These are phyloP conservation scores for Tolypocladium amazonense DNA, from an alignment of 2,329 filamentous ascomycete species.

Conservation along the genomic window DNA sequence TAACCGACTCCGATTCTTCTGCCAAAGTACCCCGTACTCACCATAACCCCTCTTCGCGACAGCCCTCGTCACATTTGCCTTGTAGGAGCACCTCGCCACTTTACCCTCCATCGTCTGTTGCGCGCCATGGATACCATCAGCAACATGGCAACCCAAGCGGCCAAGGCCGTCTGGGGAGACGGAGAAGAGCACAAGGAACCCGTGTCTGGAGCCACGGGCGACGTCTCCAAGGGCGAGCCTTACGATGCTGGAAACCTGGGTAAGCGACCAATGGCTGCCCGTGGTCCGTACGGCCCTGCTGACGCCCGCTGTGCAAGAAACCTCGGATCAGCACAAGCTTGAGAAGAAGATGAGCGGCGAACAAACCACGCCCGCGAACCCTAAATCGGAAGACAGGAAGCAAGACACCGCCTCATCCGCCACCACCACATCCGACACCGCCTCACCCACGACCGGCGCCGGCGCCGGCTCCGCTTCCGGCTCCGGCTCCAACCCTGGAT, in stretches of 20 bases:
- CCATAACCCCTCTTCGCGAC: neutral
- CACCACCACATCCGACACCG: neutral
- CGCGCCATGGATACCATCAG: slow-evolving; percentile 52
- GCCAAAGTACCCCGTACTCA: too few species aligned
- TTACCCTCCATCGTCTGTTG: neutral
- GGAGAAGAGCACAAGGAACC: slow-evolving; percentile 47
- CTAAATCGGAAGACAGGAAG: neutral
- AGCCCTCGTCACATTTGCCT: neutral
- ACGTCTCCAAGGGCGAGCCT: slow-evolving; percentile 58
- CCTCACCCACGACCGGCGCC: neutral
- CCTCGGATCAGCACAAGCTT: slow-evolving; percentile 4
- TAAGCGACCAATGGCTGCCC: slow-evolving; percentile 13
- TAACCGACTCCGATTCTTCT: neutral
- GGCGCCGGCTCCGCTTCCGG: neutral
- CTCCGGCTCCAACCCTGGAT: neutral
- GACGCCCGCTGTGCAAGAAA: neutral
- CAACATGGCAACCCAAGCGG: slow-evolving; percentile 34
- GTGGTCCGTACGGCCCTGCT: neutral
- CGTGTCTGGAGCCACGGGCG: slow-evolving; percentile 57
- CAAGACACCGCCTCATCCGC: neutral
- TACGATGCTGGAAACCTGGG: slow-evolving; percentile 71
- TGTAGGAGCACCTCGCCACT: neutral
- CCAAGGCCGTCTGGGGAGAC: slow-evolving; percentile 32
- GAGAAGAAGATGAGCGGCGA: slow-evolving; percentile 1
- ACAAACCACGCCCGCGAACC: neutral